These are phyloP conservation scores for Circinella umbellata DNA, from an alignment of 371 early-diverging fungal genomes.

Conservation along the genomic window DNA sequence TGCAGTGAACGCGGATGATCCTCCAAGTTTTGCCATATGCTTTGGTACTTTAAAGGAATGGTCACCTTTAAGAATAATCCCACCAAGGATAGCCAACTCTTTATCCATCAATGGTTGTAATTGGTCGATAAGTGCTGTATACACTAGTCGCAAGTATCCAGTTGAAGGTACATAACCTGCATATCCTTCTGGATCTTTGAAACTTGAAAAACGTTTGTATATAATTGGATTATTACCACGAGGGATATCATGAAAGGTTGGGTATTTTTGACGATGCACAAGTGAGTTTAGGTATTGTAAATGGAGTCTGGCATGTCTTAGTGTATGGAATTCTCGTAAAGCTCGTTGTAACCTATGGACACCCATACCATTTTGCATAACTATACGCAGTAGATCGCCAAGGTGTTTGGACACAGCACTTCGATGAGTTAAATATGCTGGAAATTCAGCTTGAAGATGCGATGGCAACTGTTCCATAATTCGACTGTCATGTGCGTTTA, in stretches of 20 bases:
- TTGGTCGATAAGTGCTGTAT: background rate
- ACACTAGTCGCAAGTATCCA: slow-evolving; percentile 8
- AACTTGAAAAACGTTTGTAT: slow-evolving; percentile 5
- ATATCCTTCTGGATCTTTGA: slow-evolving; percentile 10
- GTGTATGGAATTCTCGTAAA: slow-evolving; percentile 22
- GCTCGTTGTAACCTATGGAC: slow-evolving; percentile 15
- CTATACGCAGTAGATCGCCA: slow-evolving; percentile 19
- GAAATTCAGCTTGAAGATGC: slow-evolving; percentile 23
- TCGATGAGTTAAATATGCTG: slow-evolving; percentile 25
- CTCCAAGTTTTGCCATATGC: slow-evolving; percentile 3
- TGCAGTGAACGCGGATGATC: background rate
- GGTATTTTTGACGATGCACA: background rate
- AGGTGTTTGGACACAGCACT: slow-evolving; percentile 22
- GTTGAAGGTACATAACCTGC: slow-evolving; percentile 11
- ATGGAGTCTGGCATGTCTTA: slow-evolving; percentile 14
- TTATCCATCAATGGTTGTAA: slow-evolving; percentile 4
- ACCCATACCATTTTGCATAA: slow-evolving; percentile 19
- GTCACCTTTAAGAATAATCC: slow-evolving; percentile 1
- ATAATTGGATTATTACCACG: background rate
- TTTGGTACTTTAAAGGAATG: background rate
- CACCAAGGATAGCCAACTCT: background rate
- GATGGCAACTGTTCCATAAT: slow-evolving; percentile 17
- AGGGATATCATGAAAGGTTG: background rate
- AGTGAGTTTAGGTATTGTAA: slow-evolving; percentile 16
- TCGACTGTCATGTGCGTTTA: slow-evolving; percentile 8